phyloP scores from a whole-genome alignment of 331 rosid genomes.

The Saraca asoca region DNA sequence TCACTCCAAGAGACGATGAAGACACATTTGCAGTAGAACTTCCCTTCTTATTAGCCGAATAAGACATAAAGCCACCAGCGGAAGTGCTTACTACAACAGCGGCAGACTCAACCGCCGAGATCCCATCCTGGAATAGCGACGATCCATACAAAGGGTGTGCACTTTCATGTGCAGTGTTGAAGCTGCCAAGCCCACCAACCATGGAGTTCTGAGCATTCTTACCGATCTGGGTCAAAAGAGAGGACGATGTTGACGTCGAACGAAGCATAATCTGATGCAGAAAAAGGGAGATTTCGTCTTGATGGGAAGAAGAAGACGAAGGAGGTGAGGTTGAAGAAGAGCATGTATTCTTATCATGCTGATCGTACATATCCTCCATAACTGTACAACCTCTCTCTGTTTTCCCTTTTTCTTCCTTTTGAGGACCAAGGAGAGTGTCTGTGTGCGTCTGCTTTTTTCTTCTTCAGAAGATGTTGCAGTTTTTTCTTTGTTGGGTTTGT shows the following conservation, averaged over 20 bases:
- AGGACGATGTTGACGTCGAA: conserved; percentile 49
- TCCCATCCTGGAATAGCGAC: conserved; percentile 40
- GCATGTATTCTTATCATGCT: conserved; percentile 35
- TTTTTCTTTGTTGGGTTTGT: conserved; percentile 9
- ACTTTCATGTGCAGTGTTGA: conserved; percentile 34
- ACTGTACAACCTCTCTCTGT: conserved; percentile 10
- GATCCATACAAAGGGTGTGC: conserved; percentile 30
- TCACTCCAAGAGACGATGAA: conserved; percentile 54
- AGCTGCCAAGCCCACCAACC: conserved; percentile 33
- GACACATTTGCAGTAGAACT: conserved; percentile 46
- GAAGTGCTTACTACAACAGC: conserved; percentile 18
- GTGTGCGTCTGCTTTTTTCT: background rate
- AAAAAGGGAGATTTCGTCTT: conserved; percentile 87
- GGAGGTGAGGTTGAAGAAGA: conserved; percentile 37
- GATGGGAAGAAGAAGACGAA: conserved; percentile 38
- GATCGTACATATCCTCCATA: conserved; percentile 53
- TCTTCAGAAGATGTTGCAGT: conserved; percentile 11
- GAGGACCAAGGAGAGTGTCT: background rate
- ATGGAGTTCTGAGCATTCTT: conserved; percentile 21
- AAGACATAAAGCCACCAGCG: conserved; percentile 14
- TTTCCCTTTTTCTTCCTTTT: background rate
- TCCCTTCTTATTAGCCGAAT: background rate
- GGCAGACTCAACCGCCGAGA: conserved; percentile 51
- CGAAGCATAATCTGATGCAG: conserved; percentile 82
- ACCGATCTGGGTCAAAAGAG: conserved; percentile 4